Evolutionary conservation across 2,329 filamentous ascomycete genomes (phyloP), one percentile per base, ranked within the genome.

Genomic region (Penicillium sp.): DNA sequence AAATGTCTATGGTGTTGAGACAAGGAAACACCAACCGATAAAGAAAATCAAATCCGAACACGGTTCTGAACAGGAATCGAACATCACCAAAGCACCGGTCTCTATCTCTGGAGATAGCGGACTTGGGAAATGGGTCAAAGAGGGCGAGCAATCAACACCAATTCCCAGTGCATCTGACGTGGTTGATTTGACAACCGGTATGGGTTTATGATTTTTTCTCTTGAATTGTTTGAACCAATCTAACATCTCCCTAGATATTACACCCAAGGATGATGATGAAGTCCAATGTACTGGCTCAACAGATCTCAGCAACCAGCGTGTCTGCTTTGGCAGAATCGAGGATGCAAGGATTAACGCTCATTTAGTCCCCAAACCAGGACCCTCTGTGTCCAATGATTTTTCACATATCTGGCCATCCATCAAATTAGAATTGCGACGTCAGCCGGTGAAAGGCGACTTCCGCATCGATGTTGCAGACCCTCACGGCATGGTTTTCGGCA

Each of bases 271-370:
- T 19, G 70, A 73, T 34, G 70, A 67, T 39, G 72, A 76, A 9
- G 53, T 75, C 9, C 65, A 76, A 66, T 67, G 73, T 51, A 69
- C 78, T 18, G 76, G 85, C 34, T 71, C 85, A 13, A 79, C 81
- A 39, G 81, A 89, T 52, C 79, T 84, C 29, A 81, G 78, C 43
- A 81, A 85, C 18, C 84, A 90, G 67, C 85, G 90, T 65, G 87
- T 95, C 3, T 95, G 90, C 73, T 91, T 89, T 66, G 91, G 91
- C 39, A 88, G 88, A 74, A 74, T 95, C 18, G 85, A 90, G 51
- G 81, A 80, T 16, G 83, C 85, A 2, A 82, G 77, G 50, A 77
- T 94, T 39, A 84, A 86, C 59, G 88, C 87, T 57, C 81, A 84
- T 63, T 76, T 78, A 34, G 84, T 93, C 2, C 91, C 90, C 0